phyloP scores from a whole-genome alignment of 345 rosid species.

The Syzygium aromaticum region DNA sequence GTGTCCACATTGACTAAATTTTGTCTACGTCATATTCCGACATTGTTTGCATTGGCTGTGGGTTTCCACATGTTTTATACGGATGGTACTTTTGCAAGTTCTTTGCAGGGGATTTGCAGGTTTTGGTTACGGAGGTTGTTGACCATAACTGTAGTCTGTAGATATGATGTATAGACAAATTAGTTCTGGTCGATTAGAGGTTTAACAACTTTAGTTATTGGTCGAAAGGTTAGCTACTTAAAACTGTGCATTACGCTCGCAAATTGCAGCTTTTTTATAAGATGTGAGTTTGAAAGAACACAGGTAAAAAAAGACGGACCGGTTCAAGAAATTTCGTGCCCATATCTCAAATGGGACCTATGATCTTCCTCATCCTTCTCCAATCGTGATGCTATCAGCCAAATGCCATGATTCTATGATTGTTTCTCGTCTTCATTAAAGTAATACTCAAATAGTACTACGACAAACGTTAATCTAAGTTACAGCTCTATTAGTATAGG shows the following conservation, averaged over 20 bases:
- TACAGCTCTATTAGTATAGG: not conserved
- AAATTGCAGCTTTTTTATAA: not conserved
- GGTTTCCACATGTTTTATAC: not conserved
- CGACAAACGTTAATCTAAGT: not conserved
- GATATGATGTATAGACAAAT: not conserved
- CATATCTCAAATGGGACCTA: not conserved
- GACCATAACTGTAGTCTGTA: not conserved
- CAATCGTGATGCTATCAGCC: not conserved
- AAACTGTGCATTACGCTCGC: not conserved
- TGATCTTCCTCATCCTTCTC: not conserved
- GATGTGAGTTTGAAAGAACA: not conserved
- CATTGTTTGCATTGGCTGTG: not conserved
- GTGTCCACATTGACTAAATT: not conserved
- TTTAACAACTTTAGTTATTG: not conserved
- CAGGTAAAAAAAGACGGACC: not conserved
- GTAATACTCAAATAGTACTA: not conserved
- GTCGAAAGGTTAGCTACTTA: not conserved
- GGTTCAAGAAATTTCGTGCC: not conserved
- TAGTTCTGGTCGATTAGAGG: not conserved
- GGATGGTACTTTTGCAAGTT: not conserved
- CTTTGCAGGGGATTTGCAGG: not conserved
- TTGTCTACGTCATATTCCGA: not conserved
- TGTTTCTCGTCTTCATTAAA: not conserved
- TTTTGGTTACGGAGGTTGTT: not conserved
- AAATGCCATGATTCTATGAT: not conserved